Conservation (phyloP, 2,329 filamentous ascomycete genomes). For the Aspergillaceae sp. region DNA sequence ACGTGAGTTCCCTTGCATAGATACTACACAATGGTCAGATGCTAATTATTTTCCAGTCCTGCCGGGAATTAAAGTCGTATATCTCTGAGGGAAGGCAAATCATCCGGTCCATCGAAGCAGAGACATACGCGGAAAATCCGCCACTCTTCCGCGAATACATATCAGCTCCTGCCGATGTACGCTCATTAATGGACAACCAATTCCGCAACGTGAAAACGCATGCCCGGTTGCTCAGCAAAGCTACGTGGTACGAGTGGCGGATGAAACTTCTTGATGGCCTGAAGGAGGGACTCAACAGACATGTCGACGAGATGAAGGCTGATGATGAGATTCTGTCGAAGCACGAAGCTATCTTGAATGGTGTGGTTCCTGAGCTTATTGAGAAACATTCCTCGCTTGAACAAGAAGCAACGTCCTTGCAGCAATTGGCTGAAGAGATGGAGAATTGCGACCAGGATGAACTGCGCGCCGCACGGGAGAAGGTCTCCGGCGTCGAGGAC, state of each 20-base stretch:
- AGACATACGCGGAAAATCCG: slow-evolving; percentile 84
- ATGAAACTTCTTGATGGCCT: slow-evolving; percentile 78
- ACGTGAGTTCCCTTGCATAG: slow-evolving; percentile 45
- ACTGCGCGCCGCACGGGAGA: slow-evolving; percentile 62
- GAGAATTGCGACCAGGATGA: slow-evolving; percentile 66
- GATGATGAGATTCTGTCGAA: slow-evolving; percentile 61
- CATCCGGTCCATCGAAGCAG: slow-evolving; percentile 80
- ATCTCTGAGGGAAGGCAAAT: slow-evolving; percentile 87
- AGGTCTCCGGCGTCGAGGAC: slow-evolving; percentile 55
- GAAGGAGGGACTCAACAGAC: slow-evolving; percentile 68
- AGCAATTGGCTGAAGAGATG: slow-evolving; percentile 57
- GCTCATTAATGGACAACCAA: slow-evolving; percentile 83
- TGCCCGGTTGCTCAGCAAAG: slow-evolving; percentile 80
- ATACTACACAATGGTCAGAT: too few relatives aligned
- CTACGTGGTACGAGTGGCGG: slow-evolving; percentile 97
- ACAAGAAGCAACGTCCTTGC: slow-evolving; percentile 57
- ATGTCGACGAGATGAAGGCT: slow-evolving; percentile 63
- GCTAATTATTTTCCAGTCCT: slow-evolving; percentile 49
- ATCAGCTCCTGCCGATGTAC: slow-evolving; percentile 72
- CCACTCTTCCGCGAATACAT: slow-evolving; percentile 88
- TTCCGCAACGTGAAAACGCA: slow-evolving; percentile 97
- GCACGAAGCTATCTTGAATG: slow-evolving; percentile 60
- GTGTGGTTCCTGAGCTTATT: slow-evolving; percentile 57
- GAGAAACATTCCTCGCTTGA: slow-evolving; percentile 55
- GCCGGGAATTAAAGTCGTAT: slow-evolving; percentile 91